Conservation (phyloP, 768 basidiomycete species). For the Gelatoporia subvermispora region DNA sequence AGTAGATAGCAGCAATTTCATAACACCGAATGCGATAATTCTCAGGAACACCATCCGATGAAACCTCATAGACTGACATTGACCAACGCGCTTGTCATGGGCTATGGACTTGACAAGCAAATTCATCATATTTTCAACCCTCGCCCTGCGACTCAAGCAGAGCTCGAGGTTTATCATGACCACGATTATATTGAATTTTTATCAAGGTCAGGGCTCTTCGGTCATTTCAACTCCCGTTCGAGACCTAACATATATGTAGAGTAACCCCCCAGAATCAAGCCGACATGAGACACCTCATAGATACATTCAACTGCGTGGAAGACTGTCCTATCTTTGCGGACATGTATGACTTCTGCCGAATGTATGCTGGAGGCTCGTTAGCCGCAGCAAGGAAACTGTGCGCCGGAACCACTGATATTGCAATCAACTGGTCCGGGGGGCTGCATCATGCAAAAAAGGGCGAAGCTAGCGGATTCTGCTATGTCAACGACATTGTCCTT, state of each 20-base stretch:
- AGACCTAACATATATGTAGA: conserved; percentile 33
- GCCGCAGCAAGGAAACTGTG: conserved; percentile 87
- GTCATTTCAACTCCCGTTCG: neutral
- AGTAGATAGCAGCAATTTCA: neutral
- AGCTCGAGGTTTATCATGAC: conserved; percentile 90
- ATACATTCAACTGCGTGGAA: conserved; percentile 91
- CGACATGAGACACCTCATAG: conserved; percentile 72
- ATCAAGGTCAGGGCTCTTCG: conserved; percentile 55
- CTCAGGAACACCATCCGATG: conserved; percentile 96
- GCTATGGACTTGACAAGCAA: conserved; percentile 92
- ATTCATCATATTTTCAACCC: conserved; percentile 92
- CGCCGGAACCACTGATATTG: conserved; percentile 86
- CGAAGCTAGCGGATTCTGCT: conserved; percentile 98
- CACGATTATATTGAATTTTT: conserved; percentile 94
- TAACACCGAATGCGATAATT: conserved; percentile 3
- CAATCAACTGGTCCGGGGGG: conserved; percentile 98
- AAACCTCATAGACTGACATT: conserved; percentile 95
- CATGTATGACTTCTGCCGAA: conserved; percentile 89
- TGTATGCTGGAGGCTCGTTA: conserved; percentile 90
- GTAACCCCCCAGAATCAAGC: conserved; percentile 75
- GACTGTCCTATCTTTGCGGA: conserved; percentile 96
- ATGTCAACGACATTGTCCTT: conserved; percentile 94
- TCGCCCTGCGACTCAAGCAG: conserved; percentile 80
- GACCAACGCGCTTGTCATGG: conserved; percentile 93
- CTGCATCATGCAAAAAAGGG: conserved; percentile 97